These are phyloP conservation scores for Fomitopsis serialis DNA, from an alignment of 768 basidiomycete genomes.

Conservation along the genomic window DNA sequence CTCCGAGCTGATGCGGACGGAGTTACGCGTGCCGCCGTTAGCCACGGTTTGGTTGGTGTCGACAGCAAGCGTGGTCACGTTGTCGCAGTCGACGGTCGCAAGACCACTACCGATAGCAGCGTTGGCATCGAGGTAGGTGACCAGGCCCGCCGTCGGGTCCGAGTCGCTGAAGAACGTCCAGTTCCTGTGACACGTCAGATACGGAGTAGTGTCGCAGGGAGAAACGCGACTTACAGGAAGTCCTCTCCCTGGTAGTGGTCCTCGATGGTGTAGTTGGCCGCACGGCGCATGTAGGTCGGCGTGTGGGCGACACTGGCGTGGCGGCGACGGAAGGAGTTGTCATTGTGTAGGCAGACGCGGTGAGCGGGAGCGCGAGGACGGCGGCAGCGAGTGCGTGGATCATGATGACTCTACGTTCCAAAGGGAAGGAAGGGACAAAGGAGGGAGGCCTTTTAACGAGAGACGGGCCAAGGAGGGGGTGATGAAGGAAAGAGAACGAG, in stretches of 20 bases:
- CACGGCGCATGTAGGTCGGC: conserved; percentile 16
- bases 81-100: conserved; percentile 53
- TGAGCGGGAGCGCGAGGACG: conserved; percentile 26
- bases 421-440: not conserved
- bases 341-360: conserved; percentile 30
- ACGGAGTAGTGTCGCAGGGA: not conserved
- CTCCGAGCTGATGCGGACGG: conserved; percentile 62
- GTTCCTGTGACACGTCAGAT: conserved; percentile 29
- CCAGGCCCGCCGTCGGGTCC: conserved; percentile 71
- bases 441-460: conserved; percentile 1
- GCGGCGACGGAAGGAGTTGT: conserved; percentile 20
- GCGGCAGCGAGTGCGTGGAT: conserved; percentile 27
- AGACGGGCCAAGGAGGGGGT: conserved; percentile 2
- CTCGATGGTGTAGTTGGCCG: conserved; percentile 28
- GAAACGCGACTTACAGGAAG: conserved; percentile 47
- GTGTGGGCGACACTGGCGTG: conserved; percentile 10
- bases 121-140: conserved; percentile 47
- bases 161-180: conserved; percentile 60
- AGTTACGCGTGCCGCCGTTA: conserved; percentile 48
- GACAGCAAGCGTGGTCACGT: conserved; percentile 55
- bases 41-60: conserved; percentile 48
- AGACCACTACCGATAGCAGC: conserved; percentile 49
- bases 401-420: conserved; percentile 18
- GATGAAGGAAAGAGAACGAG: not conserved
- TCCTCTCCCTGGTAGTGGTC: conserved; percentile 44